phyloP scores from a whole-genome alignment of 176 grass and related monocot species.

The Phoenix dactylifera region DNA sequence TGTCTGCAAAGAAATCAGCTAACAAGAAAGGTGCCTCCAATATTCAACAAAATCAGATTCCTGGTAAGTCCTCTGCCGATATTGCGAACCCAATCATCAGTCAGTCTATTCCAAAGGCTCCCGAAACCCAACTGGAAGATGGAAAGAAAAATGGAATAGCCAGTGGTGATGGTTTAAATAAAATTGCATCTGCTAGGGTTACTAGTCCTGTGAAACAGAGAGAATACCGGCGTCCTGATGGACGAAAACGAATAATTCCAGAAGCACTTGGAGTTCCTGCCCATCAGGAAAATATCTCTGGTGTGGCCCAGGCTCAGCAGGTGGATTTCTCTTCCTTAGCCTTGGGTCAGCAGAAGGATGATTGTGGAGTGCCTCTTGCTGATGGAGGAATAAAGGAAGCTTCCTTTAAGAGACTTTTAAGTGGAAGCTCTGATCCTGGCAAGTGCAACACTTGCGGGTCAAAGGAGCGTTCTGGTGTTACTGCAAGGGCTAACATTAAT shows the following conservation, averaged over 20 bases:
- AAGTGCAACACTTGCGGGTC: conserved; percentile 51
- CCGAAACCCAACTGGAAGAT: conserved; percentile 42
- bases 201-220: conserved; percentile 92
- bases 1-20: conserved; percentile 58
- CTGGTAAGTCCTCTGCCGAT: conserved; percentile 42
- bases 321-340: conserved; percentile 50
- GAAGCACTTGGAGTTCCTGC: conserved; percentile 87
- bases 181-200: conserved; percentile 30
- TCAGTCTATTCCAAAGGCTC: conserved; percentile 45
- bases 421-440: conserved; percentile 14
- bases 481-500: conserved; percentile 68
- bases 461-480: conserved; percentile 56
- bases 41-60: conserved; percentile 41
- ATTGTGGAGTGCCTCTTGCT: conserved; percentile 32
- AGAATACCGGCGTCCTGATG: conserved; percentile 88
- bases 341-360: conserved; percentile 19
- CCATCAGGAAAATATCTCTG: conserved; percentile 60
- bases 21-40: conserved; percentile 37
- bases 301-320: conserved; percentile 31
- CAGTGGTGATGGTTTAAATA: conserved; percentile 41
- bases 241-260: conserved; percentile 95
- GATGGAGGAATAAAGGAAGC: conserved; percentile 45
- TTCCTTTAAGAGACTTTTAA: conserved; percentile 21
- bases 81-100: conserved; percentile 23
- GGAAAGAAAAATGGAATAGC: conserved; percentile 42